Evolutionary conservation across 768 basidiomycete genomes (phyloP).

Genomic region (Suillus spraguei): DNA sequence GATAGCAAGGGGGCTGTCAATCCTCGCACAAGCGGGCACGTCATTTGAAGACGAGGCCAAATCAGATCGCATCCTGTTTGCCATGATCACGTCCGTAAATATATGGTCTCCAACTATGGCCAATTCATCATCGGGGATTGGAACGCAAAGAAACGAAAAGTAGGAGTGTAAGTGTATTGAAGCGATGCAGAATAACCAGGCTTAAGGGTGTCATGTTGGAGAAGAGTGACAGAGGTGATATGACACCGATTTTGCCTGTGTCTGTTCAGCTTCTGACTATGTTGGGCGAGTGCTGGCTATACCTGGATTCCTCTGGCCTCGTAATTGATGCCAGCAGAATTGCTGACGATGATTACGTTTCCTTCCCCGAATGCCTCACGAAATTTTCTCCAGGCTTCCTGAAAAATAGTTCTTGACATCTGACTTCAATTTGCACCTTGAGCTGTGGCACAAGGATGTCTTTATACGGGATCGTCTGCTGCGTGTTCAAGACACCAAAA

Average conservation of each 20-base stretch:
- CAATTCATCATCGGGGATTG: slow-evolving; percentile 63
- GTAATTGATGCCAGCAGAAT: slow-evolving; percentile 86
- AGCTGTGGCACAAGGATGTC: slow-evolving; percentile 80
- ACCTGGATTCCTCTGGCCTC: slow-evolving; percentile 84
- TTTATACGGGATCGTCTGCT: slow-evolving; percentile 76
- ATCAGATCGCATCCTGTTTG: slow-evolving; percentile 63
- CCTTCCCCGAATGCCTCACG: slow-evolving; percentile 70
- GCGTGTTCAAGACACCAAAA: background rate
- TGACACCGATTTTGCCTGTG: slow-evolving; percentile 84
- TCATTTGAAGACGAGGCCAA: slow-evolving; percentile 16
- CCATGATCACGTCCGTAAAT: slow-evolving; percentile 89
- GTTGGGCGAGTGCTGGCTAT: slow-evolving; percentile 25
- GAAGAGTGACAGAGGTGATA: slow-evolving; percentile 80
- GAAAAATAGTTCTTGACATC: slow-evolving; percentile 30
- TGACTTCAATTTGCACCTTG: slow-evolving; percentile 41
- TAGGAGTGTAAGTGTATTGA: slow-evolving; percentile 75
- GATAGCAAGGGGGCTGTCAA: slow-evolving; percentile 58
- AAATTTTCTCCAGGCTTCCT: slow-evolving; percentile 80
- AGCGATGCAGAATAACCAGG: slow-evolving; percentile 78
- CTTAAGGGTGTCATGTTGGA: slow-evolving; percentile 76
- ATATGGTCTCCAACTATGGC: slow-evolving; percentile 90
- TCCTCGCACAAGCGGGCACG: background rate
- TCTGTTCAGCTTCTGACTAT: background rate
- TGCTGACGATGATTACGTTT: slow-evolving; percentile 90
- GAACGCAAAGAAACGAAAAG: slow-evolving; percentile 63